Conservation (phyloP, 768 basidiomycete genomes). For the Strobilomyces echinocephalus region DNA sequence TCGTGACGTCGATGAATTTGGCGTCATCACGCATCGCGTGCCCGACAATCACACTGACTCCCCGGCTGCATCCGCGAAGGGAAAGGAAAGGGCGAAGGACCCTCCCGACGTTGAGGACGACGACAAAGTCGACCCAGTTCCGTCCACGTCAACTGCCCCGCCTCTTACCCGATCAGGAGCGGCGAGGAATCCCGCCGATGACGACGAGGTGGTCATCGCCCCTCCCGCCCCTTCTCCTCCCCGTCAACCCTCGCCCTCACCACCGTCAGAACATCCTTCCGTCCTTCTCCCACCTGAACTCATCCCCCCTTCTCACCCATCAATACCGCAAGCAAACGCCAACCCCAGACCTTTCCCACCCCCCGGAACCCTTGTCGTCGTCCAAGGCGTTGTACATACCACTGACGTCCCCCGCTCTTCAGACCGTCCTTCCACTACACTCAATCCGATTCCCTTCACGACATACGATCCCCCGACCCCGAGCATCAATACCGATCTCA, state of each 20-base stretch:
- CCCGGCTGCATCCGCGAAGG: conserved; percentile 26
- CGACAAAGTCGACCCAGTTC: conserved; percentile 1
- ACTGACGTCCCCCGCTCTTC: conserved; percentile 51
- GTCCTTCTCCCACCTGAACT: conserved; percentile 11
- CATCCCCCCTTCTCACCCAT: conserved; percentile 16
- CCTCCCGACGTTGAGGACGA: conserved; percentile 4
- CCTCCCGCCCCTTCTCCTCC: conserved; percentile 12
- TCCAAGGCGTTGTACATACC: conserved; percentile 79
- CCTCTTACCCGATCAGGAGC: conserved; percentile 3
- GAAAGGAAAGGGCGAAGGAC: conserved; percentile 35
- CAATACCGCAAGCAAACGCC: conserved; percentile 18
- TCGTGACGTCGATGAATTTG: conserved; percentile 27
- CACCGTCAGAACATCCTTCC: conserved; percentile 11
- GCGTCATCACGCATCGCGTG: conserved; percentile 25
- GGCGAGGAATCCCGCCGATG: conserved; percentile 2
- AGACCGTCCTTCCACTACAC: conserved; percentile 17
- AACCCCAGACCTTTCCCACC: conserved; percentile 55
- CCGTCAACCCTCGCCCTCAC: conserved; percentile 9
- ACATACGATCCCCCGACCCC: conserved; percentile 5
- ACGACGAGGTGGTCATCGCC: conserved; percentile 21
- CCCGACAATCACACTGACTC: conserved; percentile 27
- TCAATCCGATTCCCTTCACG: conserved; percentile 6
- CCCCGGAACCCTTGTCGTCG: conserved; percentile 75
- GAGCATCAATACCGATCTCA: conserved; percentile 6
- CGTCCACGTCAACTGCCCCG: conserved; percentile 20